Evolutionary conservation across 768 basidiomycete species (phyloP).

Genomic region (Chlorophyllum brunneum): DNA sequence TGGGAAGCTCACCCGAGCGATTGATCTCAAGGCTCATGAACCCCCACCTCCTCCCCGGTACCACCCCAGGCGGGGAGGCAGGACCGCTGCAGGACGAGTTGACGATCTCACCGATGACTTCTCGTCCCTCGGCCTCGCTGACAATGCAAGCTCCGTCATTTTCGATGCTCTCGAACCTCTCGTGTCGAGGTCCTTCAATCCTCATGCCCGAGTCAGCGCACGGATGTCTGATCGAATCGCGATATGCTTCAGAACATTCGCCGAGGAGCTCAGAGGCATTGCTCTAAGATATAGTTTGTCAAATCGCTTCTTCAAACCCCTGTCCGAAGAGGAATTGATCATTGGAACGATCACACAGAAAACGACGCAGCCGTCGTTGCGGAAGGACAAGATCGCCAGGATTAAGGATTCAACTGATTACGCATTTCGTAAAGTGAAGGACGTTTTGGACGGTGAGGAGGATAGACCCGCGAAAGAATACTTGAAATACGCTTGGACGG

Average conservation of each 20-base stretch:
- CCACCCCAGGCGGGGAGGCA: not conserved
- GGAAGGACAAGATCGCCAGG: conserved; percentile 48
- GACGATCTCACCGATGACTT: conserved; percentile 1
- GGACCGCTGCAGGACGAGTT: not conserved
- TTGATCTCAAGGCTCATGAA: conserved; percentile 42
- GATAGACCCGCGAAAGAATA: conserved; percentile 31
- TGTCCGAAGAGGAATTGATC: conserved; percentile 60
- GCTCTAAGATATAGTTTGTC: conserved; percentile 44
- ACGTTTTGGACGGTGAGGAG: conserved; percentile 46
- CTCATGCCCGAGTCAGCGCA: not conserved
- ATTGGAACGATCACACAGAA: conserved; percentile 64
- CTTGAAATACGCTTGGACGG: conserved; percentile 48
- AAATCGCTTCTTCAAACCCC: conserved; percentile 29
- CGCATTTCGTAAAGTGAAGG: conserved; percentile 45
- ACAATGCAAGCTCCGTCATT: not conserved
- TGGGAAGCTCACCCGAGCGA: conserved; percentile 55
- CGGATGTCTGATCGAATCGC: conserved; percentile 13
- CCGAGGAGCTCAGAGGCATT: conserved; percentile 40
- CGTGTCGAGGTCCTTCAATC: not conserved
- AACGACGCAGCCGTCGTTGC: conserved; percentile 47
- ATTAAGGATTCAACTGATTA: conserved; percentile 51
- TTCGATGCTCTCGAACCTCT: not conserved
- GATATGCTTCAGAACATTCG: conserved; percentile 36
- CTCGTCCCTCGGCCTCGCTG: not conserved
- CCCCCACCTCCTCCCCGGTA: conserved; percentile 10